Percentiles rank a stretch among this genome's conserved stretches.
phyloP scores from a whole-genome alignment of 495 filamentous ascomycete genomes.

The Thozetella sp. region DNA sequence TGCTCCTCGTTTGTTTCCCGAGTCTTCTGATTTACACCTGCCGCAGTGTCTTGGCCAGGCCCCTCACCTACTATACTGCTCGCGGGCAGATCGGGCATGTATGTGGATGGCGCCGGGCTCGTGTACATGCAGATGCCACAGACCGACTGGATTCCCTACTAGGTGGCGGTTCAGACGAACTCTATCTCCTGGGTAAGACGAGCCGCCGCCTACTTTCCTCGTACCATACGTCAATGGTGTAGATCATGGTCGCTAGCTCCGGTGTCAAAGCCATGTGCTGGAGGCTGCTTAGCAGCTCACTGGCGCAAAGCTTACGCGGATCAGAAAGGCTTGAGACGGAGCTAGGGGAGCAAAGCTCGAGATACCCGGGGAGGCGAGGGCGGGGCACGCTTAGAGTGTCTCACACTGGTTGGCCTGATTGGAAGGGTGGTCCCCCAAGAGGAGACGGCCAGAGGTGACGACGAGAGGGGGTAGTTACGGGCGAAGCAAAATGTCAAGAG shows the following conservation, averaged over 20 bases:
- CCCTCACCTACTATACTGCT: too few species aligned
- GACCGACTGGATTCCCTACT: too few species aligned
- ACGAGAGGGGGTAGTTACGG: not conserved
- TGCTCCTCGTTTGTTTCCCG: not conserved
- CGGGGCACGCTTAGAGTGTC: too few species aligned
- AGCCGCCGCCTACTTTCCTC: too few species aligned
- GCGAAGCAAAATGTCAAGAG: not conserved
- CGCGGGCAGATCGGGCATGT: not conserved
- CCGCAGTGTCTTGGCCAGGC: not conserved
- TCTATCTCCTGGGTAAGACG: not conserved
- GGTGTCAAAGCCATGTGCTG: slow-evolving; percentile 2
- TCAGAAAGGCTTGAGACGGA: not conserved
- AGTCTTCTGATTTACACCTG: not conserved
- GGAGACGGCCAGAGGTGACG: too few species aligned
- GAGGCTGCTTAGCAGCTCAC: not conserved
- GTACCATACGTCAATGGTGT: not conserved
- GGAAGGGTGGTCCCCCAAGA: too few species aligned
- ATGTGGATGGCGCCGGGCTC: too few species aligned
- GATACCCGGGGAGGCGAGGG: not conserved
- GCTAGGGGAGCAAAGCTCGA: not conserved
- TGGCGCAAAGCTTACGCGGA: not conserved
- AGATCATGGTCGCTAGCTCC: not conserved
- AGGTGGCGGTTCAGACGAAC: not conserved
- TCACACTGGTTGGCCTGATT: too few species aligned
- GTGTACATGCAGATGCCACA: too few species aligned